phyloP scores from a whole-genome alignment of 2,329 filamentous ascomycete genomes.

The Dichotomopilus funicola region DNA sequence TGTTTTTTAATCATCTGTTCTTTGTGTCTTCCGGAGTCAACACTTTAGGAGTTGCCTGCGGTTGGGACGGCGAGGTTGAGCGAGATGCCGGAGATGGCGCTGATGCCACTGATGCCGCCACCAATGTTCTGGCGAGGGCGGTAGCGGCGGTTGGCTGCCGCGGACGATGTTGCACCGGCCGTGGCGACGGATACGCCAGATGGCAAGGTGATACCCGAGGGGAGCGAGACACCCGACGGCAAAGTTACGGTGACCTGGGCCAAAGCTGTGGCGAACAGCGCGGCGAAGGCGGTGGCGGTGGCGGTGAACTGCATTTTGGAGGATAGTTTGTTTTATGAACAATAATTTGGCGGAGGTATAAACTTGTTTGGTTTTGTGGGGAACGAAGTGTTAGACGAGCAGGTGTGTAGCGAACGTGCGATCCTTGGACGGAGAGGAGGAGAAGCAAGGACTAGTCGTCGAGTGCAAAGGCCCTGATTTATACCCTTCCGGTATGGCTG shows the following conservation, averaged over 20 bases:
- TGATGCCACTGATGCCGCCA: neutral
- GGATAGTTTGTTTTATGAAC: neutral
- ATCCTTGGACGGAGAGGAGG: no score
- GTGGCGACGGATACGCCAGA: conserved; percentile 22
- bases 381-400: no score
- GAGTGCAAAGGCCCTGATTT: no score
- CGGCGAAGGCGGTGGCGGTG: conserved; percentile 12
- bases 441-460: no score
- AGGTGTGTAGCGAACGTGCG: no score
- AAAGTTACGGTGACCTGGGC: conserved; percentile 22
- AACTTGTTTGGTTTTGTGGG: neutral
- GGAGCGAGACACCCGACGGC: conserved; percentile 21
- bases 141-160: conserved; percentile 5
- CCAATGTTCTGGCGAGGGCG: conserved; percentile 8
- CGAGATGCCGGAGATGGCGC: neutral
- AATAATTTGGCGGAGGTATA: neutral
- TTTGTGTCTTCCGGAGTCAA: no score
- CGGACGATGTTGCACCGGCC: conserved; percentile 11
- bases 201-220: conserved; percentile 19
- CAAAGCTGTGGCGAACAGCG: conserved; percentile 8
- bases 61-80: neutral
- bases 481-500: no score
- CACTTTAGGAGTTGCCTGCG: no score
- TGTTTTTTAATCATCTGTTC: no score
- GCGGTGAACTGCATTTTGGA: conserved; percentile 16